Evolutionary conservation across 805 yeast genomes (phyloP), one percentile per base, ranked within the genome.

Genomic region (Kuraishia ogatae): DNA sequence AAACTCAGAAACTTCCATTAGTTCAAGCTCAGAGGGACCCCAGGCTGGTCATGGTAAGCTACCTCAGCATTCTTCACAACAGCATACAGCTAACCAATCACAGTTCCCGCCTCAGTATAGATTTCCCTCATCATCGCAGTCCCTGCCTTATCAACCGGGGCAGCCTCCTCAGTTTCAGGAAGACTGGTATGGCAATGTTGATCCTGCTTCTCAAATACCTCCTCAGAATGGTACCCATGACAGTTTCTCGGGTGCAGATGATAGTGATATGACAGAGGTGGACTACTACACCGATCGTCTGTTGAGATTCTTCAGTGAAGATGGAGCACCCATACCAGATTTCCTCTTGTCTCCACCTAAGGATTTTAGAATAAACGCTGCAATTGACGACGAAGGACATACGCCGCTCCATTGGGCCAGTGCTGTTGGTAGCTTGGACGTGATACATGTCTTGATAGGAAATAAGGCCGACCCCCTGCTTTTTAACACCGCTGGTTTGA

Each of bases 401-500:
- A 84, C 92, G 0, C 81, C 91, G 1, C 73, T 88, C 54, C 96
- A 88, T 66, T 88, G 96, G 96, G 94, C 96, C 0, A 78, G 89
- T 29, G 85, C 94, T 0, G 79, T 88, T 83, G 93, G 89, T 1
- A 80, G 84, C 57, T 64, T 78, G n/a, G 75, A 78, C 6, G 73
- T 87, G 57, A 77, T 85, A 19, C 83, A 82, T 59, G 71, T 82
- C 28, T 64, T 87, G 28, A 61, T 86, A 21, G 67, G 72, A 5
- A 76, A 83, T 57, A 82, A 85, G 24, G 88, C 89, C 1, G 83
- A 84, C 62, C 85, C 87, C 2, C 59, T 79, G 24, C 67, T 72
- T 15, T 71, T 77, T 52, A 82, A 81, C 57, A 70, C 74, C 54
- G 71, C 76, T 50, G 94, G 94, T 0, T 76, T 86, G 67, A 87